These are phyloP conservation scores for Tubosaeta sp. DNA, from an alignment of 768 basidiomycete genomes.

Conservation along the genomic window DNA sequence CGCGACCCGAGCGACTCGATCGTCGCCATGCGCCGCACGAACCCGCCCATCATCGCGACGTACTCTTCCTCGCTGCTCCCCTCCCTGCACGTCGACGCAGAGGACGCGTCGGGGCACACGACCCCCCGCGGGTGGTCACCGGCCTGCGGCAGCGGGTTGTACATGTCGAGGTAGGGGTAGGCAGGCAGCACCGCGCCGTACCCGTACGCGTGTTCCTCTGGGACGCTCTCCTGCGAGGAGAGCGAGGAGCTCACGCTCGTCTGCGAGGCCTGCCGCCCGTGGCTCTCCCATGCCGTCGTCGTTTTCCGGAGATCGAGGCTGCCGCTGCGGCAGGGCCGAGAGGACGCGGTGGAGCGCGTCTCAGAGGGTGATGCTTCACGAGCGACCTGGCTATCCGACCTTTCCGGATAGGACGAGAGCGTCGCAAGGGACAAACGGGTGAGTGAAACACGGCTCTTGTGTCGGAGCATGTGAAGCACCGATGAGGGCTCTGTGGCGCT, in stretches of 20 bases:
- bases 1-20: conserved; percentile 74
- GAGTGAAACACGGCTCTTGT: conserved; percentile 16
- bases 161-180: conserved; percentile 32
- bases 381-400: neutral
- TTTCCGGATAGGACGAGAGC: conserved; percentile 4
- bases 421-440: conserved; percentile 4
- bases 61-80: conserved; percentile 29
- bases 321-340: neutral
- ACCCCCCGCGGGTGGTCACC: too few species aligned
- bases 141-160: conserved; percentile 9
- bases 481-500: conserved; percentile 3
- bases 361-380: conserved; percentile 15
- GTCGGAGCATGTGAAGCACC: conserved; percentile 21
- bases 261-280: conserved; percentile 5
- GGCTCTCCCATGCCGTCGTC: conserved; percentile 8
- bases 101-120: conserved; percentile 8
- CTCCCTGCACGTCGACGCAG: conserved; percentile 10
- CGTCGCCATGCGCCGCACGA: conserved; percentile 73
- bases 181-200: conserved; percentile 23
- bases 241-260: conserved; percentile 1
- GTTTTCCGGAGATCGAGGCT: conserved; percentile 8
- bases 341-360: conserved; percentile 14
- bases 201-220: conserved; percentile 16
- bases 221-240: neutral
- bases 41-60: conserved; percentile 58